These are phyloP conservation scores for Porodaedalea pini DNA, from an alignment of 1,284 basidiomycete genomes.

Conservation along the genomic window DNA sequence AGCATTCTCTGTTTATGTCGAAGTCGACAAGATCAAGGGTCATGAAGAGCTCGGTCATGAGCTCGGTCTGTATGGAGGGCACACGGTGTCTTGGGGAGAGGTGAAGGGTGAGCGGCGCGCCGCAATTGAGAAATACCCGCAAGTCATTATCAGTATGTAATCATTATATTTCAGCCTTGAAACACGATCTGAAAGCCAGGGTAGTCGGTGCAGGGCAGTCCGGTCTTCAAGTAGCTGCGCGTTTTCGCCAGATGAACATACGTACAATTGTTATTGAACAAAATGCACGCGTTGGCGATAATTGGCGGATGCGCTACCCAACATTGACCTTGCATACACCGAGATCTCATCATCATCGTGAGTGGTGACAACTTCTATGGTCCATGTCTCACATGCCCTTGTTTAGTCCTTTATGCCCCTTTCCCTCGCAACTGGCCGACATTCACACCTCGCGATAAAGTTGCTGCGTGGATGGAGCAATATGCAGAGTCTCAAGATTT, in stretches of 20 bases:
- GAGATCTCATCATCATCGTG: conserved; percentile 35
- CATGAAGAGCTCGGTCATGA: conserved; percentile 29
- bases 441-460: conserved; percentile 20
- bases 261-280: conserved; percentile 47
- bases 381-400: neutral
- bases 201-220: conserved; percentile 53
- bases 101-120: conserved; percentile 23
- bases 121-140: conserved; percentile 18
- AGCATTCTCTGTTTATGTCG: conserved; percentile 28
- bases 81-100: conserved; percentile 25
- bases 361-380: conserved; percentile 17
- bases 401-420: conserved; percentile 18
- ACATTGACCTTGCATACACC: conserved; percentile 47
- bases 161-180: neutral
- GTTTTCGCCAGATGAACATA: conserved; percentile 49
- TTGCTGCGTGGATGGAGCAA: conserved; percentile 23
- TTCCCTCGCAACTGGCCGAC: conserved; percentile 17
- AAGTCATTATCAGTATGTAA: conserved; percentile 15
- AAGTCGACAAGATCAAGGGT: conserved; percentile 31
- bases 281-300: conserved; percentile 46
- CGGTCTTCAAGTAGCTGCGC: conserved; percentile 50
- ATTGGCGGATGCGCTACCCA: conserved; percentile 52
- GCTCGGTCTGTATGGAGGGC: conserved; percentile 22
- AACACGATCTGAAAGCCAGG: neutral
- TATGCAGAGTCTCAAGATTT: conserved; percentile 19